Percentiles rank a stretch among this genome's conserved stretches.
Evolutionary conservation across 371 early-diverging fungal species (phyloP).

Genomic region (Circinella minor): DNA sequence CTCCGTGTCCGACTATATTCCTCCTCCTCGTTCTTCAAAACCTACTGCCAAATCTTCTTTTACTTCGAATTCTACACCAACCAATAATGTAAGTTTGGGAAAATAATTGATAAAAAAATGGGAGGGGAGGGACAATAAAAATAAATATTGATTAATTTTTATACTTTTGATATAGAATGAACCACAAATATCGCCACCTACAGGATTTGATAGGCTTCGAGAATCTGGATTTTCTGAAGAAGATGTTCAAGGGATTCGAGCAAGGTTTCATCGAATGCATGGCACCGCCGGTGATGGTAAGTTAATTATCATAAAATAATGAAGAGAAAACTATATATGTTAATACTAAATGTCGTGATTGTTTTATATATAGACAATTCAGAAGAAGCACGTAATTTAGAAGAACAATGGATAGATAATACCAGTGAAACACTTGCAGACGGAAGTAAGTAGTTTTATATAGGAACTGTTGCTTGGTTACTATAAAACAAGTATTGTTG

Average conservation of each 20-base stretch:
- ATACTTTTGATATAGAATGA: background rate
- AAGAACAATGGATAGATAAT: conserved; percentile 71
- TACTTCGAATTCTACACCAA: background rate
- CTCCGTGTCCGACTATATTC: conserved; percentile 25
- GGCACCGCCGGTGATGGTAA: conserved; percentile 26
- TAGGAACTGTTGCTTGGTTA: background rate
- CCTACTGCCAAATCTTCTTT: background rate
- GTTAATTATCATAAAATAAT: background rate
- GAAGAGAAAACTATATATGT: background rate
- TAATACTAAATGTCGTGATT: background rate
- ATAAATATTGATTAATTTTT: background rate
- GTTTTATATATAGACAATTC: conserved; percentile 20
- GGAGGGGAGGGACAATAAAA: background rate
- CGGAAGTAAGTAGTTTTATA: conserved; percentile 35
- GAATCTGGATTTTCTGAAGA: conserved; percentile 65
- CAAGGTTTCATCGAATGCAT: conserved; percentile 56
- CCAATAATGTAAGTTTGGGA: background rate
- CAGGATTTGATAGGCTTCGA: conserved; percentile 66
- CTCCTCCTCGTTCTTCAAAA: background rate
- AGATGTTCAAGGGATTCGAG: conserved; percentile 59
- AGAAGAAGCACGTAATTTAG: conserved; percentile 47
- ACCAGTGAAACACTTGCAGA: conserved; percentile 44
- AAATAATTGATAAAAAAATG: background rate
- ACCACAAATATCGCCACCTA: conserved; percentile 33
- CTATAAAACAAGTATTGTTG: background rate